Percentiles rank a stretch among this genome's conserved stretches.
phyloP scores from a whole-genome alignment of 73 alveolate genomes.

The Tetrahymena borealis region DNA sequence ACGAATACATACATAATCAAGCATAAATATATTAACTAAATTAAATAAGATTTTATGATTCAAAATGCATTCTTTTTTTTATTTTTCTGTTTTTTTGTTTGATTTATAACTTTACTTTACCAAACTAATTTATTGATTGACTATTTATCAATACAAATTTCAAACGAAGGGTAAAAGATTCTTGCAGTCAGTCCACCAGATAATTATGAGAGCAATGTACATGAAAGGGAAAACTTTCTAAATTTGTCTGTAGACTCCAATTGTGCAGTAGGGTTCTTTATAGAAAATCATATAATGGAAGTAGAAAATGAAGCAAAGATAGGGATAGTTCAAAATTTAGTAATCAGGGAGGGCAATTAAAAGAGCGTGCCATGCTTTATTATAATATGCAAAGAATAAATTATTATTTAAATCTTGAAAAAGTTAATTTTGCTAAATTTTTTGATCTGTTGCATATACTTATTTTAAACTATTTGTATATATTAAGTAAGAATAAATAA shows the following conservation, averaged over 20 bases:
- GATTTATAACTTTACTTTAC: too few relatives aligned
- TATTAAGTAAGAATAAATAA: too few relatives aligned
- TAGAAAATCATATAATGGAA: background rate
- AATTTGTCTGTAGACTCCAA: background rate
- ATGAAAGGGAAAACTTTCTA: background rate
- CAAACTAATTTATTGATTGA: too few relatives aligned
- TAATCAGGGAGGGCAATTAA: background rate
- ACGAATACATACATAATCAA: too few relatives aligned
- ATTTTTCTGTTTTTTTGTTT: too few relatives aligned
- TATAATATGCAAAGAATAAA: background rate
- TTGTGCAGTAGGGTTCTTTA: background rate
- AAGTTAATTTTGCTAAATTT: background rate
- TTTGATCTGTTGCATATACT: too few relatives aligned
- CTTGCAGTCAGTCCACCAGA: background rate
- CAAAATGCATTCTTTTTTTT: too few relatives aligned
- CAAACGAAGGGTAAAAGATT: background rate
- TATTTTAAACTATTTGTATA: too few relatives aligned
- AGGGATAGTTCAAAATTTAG: background rate
- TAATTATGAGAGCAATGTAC: background rate
- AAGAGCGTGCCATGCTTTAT: conserved; percentile 3
- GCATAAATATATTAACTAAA: too few relatives aligned
- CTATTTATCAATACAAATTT: too few relatives aligned
- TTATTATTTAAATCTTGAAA: background rate
- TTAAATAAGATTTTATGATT: too few relatives aligned
- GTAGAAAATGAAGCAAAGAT: background rate